phyloP scores from a whole-genome alignment of 2,329 filamentous ascomycete genomes.

The Aspergillus sclerotialis region DNA sequence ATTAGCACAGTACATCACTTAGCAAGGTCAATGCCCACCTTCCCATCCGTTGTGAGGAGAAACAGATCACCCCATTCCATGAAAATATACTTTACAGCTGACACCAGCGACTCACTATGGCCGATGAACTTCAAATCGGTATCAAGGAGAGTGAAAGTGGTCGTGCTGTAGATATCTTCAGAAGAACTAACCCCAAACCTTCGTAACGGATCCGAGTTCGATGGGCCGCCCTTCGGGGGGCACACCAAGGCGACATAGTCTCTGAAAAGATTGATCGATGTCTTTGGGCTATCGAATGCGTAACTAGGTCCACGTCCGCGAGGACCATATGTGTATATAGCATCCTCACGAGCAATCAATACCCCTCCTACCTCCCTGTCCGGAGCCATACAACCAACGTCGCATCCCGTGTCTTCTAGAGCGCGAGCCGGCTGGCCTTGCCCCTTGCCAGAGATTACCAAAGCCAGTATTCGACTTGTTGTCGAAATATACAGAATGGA shows the following conservation, averaged over 20 bases:
- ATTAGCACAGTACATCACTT: conserved; percentile 12
- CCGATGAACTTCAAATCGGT: conserved; percentile 84
- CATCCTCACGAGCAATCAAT: conserved; percentile 88
- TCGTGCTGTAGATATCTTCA: conserved; percentile 77
- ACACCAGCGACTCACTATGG: conserved; percentile 77
- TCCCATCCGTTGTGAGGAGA: conserved; percentile 84
- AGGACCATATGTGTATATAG: conserved; percentile 84
- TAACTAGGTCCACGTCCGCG: conserved; percentile 81
- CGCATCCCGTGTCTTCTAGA: conserved; percentile 83
- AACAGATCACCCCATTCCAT: conserved; percentile 88
- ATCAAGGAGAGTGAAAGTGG: conserved; percentile 85
- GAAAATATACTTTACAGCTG: conserved; percentile 72
- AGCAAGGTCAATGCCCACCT: conserved; percentile 49
- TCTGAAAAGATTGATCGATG: conserved; percentile 66
- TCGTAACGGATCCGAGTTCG: conserved; percentile 57
- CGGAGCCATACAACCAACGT: conserved; percentile 88
- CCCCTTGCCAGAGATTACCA: conserved; percentile 79
- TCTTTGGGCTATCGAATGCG: conserved; percentile 88
- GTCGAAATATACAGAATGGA: conserved; percentile 90
- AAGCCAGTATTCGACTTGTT: conserved; percentile 75
- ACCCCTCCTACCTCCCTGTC: conserved; percentile 75
- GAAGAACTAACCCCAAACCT: conserved; percentile 66
- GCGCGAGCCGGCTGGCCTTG: conserved; percentile 84
- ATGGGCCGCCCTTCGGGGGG: conserved; percentile 56
- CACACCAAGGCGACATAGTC: conserved; percentile 86